Evolutionary conservation across 148 eudicot genomes (phyloP).

Genomic region (Salicornia ramosissima): DNA sequence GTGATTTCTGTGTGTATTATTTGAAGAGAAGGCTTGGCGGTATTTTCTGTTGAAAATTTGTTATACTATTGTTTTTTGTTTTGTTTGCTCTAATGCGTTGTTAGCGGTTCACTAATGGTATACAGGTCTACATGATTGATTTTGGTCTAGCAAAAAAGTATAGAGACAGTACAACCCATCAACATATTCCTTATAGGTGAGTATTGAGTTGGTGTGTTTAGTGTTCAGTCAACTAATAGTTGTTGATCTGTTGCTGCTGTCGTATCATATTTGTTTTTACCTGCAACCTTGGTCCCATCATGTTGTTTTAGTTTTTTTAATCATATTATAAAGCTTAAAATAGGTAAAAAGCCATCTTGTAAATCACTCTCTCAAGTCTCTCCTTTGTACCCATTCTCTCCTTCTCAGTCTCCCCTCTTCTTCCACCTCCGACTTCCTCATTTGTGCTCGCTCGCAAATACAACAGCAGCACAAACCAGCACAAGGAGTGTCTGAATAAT

Average conservation of each 20-base stretch:
- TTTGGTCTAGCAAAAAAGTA: slow-evolving; percentile 98
- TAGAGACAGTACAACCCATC: slow-evolving; percentile 88
- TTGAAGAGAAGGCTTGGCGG: not conserved
- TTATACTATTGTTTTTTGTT: not conserved
- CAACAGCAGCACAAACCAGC: too few relatives aligned
- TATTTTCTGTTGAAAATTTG: not conserved
- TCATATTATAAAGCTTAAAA: too few relatives aligned
- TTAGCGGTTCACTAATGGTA: slow-evolving; percentile 15
- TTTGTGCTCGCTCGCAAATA: too few relatives aligned
- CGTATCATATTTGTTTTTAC: not conserved
- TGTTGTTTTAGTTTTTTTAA: not conserved
- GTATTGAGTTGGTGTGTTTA: slow-evolving; percentile 1
- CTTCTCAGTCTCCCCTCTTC: too few relatives aligned
- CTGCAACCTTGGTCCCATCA: not conserved
- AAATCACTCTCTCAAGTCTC: too few relatives aligned
- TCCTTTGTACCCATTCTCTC: too few relatives aligned
- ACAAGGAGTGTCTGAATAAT: too few relatives aligned
- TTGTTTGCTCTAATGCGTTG: slow-evolving; percentile 6
- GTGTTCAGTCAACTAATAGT: not conserved
- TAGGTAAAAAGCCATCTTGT: too few relatives aligned
- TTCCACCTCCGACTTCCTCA: too few relatives aligned
- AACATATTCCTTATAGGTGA: slow-evolving; percentile 94
- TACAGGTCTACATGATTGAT: slow-evolving; percentile 89
- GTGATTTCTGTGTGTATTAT: not conserved
- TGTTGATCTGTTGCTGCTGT: not conserved